phyloP scores from a whole-genome alignment of 2,329 filamentous ascomycete genomes.

The Plenodomus tracheiphilus region DNA sequence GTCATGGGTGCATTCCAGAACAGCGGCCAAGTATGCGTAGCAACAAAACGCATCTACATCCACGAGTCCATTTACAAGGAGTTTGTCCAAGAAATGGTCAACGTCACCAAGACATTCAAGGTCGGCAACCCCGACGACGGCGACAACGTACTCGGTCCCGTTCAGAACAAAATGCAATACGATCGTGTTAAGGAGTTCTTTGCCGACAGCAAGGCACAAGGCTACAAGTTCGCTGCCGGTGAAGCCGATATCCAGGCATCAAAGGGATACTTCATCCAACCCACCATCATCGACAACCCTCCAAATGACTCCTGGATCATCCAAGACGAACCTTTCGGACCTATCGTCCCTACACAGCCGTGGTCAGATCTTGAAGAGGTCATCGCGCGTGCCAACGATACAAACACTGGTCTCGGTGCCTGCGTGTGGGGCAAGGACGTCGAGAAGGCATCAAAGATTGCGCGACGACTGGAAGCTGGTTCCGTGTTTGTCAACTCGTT shows the following conservation, averaged over 20 bases:
- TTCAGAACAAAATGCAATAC: slow-evolving; percentile 69
- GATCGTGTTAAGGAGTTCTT: slow-evolving; percentile 62
- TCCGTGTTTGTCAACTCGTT: slow-evolving; percentile 60
- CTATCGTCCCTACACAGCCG: slow-evolving; percentile 66
- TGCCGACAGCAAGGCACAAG: slow-evolving; percentile 58
- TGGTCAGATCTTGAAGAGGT: slow-evolving; percentile 62
- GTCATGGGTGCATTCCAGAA: slow-evolving; percentile 59
- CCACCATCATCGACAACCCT: slow-evolving; percentile 63
- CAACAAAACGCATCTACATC: slow-evolving; percentile 44
- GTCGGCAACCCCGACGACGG: slow-evolving; percentile 46
- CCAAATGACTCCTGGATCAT: slow-evolving; percentile 61
- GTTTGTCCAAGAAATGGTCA: slow-evolving; percentile 47
- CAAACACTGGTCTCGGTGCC: slow-evolving; percentile 56
- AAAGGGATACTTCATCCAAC: slow-evolving; percentile 62
- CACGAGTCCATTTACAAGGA: slow-evolving; percentile 45
- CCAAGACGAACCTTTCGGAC: slow-evolving; percentile 65
- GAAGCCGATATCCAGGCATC: slow-evolving; percentile 35
- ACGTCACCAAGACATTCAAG: slow-evolving; percentile 51
- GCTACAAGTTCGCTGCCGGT: slow-evolving; percentile 59
- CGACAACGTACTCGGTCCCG: slow-evolving; percentile 58
- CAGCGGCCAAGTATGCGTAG: slow-evolving; percentile 55
- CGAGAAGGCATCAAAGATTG: slow-evolving; percentile 54
- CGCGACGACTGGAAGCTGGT: slow-evolving; percentile 55
- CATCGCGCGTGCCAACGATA: slow-evolving; percentile 53
- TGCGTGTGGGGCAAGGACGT: slow-evolving; percentile 53